Evolutionary conservation across 1,139 yeast species (phyloP).

Genomic region (Saccharomyces uvarum): DNA sequence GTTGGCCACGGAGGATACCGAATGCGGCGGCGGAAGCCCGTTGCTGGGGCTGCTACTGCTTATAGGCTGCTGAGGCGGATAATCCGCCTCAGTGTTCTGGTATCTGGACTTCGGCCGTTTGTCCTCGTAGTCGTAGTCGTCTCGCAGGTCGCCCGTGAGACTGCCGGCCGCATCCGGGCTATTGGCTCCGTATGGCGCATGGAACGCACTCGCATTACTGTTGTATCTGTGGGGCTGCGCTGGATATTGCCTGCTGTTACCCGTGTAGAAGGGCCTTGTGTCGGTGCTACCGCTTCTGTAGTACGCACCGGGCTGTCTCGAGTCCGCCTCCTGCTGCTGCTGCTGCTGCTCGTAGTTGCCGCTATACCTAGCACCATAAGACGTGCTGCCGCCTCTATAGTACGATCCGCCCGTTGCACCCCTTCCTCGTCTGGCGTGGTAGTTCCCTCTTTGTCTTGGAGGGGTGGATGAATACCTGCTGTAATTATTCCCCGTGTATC

Average conservation of each 20-base stretch:
- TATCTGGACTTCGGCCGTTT: background rate
- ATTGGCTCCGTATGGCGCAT: background rate
- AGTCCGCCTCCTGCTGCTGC: background rate
- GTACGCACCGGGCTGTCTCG: background rate
- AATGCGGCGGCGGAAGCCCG: conserved; percentile 2
- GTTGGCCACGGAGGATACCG: background rate
- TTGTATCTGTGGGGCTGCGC: background rate
- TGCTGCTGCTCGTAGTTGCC: background rate
- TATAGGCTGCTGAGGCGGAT: background rate
- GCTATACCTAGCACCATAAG: background rate
- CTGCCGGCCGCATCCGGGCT: background rate
- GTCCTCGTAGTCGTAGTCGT: background rate
- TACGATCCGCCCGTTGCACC: background rate
- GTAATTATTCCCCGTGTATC: background rate
- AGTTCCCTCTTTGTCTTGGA: background rate
- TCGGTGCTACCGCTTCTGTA: background rate
- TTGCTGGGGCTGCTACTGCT: background rate
- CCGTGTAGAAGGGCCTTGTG: background rate
- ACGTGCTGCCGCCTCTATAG: background rate
- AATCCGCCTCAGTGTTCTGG: background rate
- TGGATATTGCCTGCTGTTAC: background rate
- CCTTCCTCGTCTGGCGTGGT: background rate
- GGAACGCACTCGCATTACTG: background rate
- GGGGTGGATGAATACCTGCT: background rate
- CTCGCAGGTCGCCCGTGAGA: background rate